phyloP scores from a whole-genome alignment of 2,329 filamentous ascomycete genomes.

The Claviceps spartinae region DNA sequence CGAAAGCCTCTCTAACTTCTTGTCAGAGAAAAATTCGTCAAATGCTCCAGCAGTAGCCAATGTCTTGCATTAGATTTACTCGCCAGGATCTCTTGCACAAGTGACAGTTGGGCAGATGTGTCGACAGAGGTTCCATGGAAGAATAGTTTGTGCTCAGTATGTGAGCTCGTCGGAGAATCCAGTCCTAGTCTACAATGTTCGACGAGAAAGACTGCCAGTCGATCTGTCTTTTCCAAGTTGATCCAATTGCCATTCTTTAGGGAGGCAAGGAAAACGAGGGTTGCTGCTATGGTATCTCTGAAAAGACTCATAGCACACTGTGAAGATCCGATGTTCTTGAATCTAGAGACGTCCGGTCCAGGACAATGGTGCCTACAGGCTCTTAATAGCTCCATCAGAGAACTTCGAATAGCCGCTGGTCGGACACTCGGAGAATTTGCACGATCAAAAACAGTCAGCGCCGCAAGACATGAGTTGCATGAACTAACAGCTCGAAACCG shows the following conservation, averaged over 20 bases:
- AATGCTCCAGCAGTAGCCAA: constrained; percentile 33
- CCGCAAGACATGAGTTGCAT: constrained; percentile 3
- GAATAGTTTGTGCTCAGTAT: constrained; percentile 12
- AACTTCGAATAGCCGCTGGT: constrained; percentile 70
- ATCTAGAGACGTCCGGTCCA: constrained; percentile 51
- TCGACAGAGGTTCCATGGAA: too few relatives aligned
- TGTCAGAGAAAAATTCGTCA: constrained; percentile 27
- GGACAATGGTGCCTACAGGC: constrained; percentile 75
- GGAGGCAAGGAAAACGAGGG: constrained; percentile 45
- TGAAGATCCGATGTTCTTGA: constrained; percentile 41
- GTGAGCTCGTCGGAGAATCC: constrained; percentile 8
- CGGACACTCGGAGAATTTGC: constrained; percentile 55
- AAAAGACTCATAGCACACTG: constrained; percentile 58
- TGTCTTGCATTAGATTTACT: constrained; percentile 40
- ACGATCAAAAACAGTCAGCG: constrained; percentile 13
- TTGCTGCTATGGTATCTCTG: constrained; percentile 59
- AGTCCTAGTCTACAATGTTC: constrained; percentile 1
- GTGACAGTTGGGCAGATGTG: constrained; percentile 6
- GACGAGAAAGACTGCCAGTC: constrained; percentile 22
- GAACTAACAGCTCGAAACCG: constrained; percentile 34
- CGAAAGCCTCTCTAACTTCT: constrained; percentile 10
- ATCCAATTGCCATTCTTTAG: constrained; percentile 31
- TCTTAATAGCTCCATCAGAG: constrained; percentile 70
- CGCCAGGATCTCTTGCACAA: constrained; percentile 31
- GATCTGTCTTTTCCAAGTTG: constrained; percentile 32